These are phyloP conservation scores for Polytrichum formosum DNA, from an alignment of 225 moss, liverwort and hornwort species.

Conservation along the genomic window DNA sequence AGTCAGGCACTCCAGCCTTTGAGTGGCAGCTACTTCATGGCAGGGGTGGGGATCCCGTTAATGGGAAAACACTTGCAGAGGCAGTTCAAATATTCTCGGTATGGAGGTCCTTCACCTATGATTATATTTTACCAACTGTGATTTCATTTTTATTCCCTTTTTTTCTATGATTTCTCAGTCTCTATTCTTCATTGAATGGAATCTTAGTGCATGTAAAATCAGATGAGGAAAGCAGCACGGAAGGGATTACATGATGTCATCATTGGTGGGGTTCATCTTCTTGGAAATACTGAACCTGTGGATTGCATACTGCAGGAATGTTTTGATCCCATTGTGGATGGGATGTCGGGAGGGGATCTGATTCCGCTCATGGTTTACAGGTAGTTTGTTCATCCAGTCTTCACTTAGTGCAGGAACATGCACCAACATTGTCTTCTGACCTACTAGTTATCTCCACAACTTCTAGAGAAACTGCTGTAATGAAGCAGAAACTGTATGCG, in stretches of 20 bases:
- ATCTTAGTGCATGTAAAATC: not conserved
- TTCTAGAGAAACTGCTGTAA: too few species aligned
- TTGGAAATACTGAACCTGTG: not conserved
- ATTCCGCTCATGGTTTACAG: slow-evolving; percentile 98
- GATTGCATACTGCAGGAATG: slow-evolving; percentile 59
- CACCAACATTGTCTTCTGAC: too few species aligned
- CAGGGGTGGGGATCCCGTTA: slow-evolving; percentile 72
- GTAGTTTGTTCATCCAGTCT: slow-evolving; percentile 28
- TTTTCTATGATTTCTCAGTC: not conserved
- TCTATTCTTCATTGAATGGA: not conserved
- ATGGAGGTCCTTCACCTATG: slow-evolving; percentile 13
- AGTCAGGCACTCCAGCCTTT: slow-evolving; percentile 35
- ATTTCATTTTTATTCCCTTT: not conserved
- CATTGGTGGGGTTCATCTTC: too few species aligned
- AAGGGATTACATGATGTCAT: too few species aligned
- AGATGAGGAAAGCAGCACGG: too few species aligned
- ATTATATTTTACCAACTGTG: not conserved
- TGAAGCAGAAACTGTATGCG: too few species aligned
- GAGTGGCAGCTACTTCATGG: slow-evolving; percentile 97
- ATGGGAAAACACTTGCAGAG: slow-evolving; percentile 87
- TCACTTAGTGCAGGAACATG: too few species aligned
- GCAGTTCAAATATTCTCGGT: slow-evolving; percentile 93
- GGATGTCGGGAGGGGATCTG: slow-evolving; percentile 87
- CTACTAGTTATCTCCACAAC: too few species aligned
- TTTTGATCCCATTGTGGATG: slow-evolving; percentile 96